Percentiles rank a stretch among this genome's conserved stretches.
Conservation (phyloP, 371 early-diverging fungal species). For the Batrachochytrium dendrobatidis region DNA sequence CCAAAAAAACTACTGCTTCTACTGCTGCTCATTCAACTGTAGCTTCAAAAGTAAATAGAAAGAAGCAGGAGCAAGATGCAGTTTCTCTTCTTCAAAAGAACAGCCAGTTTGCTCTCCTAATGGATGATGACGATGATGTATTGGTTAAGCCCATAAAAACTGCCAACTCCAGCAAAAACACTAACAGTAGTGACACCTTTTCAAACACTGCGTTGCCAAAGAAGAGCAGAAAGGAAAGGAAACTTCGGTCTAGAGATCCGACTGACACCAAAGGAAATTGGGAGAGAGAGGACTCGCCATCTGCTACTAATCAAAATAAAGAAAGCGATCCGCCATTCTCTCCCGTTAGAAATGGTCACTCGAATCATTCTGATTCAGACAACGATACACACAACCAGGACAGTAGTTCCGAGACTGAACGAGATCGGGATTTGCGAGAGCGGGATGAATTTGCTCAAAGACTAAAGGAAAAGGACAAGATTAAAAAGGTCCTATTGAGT, state of each 20-base stretch:
- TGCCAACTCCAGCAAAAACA: slow-evolving; percentile 9
- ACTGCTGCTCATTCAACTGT: not conserved
- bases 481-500: slow-evolving; percentile 56
- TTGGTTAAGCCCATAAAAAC: slow-evolving; percentile 12
- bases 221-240: slow-evolving; percentile 39
- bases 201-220: slow-evolving; percentile 4
- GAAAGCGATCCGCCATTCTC: no score
- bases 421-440: slow-evolving; percentile 58
- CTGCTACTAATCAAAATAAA: not conserved
- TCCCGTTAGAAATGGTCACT: no score
- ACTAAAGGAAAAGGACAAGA: slow-evolving; percentile 75
- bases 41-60: slow-evolving; percentile 30
- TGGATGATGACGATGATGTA: slow-evolving; percentile 48
- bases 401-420: slow-evolving; percentile 23
- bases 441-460: slow-evolving; percentile 86
- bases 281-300: slow-evolving; percentile 45
- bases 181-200: slow-evolving; percentile 13
- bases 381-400: slow-evolving; percentile 12
- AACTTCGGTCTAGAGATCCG: slow-evolving; percentile 47
- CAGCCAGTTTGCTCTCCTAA: slow-evolving; percentile 44
- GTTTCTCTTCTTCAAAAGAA: slow-evolving; percentile 51
- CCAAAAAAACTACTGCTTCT: slow-evolving; percentile 27
- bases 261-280: slow-evolving; percentile 47
- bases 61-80: slow-evolving; percentile 50
- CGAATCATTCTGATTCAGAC: no score